phyloP scores from a whole-genome alignment of 208 protist species.

The Spironucleus salmonicida region DNA sequence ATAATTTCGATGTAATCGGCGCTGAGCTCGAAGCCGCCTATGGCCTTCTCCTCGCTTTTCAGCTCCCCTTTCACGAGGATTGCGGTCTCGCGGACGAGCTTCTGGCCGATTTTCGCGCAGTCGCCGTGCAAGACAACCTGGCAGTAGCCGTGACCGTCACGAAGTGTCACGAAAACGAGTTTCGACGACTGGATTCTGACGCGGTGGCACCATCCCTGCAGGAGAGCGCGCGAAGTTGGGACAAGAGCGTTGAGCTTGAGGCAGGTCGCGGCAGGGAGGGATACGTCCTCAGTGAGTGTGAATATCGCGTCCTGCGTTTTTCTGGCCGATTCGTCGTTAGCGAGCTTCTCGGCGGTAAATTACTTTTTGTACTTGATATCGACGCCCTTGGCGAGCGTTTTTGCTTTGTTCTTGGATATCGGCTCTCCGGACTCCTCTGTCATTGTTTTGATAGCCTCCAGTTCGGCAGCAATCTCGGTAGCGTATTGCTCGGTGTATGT shows the following conservation, averaged over 20 bases:
- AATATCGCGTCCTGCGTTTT: no score
- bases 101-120: not conserved
- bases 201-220: slow-evolving; percentile 84
- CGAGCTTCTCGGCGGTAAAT: not conserved
- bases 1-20: slow-evolving; percentile 59
- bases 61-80: slow-evolving; percentile 60
- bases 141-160: slow-evolving; percentile 78
- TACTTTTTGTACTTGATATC: slow-evolving; percentile 22
- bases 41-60: slow-evolving; percentile 56
- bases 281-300: no score
- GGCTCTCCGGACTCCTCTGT: not conserved
- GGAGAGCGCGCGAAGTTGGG: no score
- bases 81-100: slow-evolving; percentile 63
- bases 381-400: not conserved
- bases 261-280: no score
- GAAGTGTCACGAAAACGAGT: slow-evolving; percentile 78
- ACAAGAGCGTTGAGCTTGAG: no score
- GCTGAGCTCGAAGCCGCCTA: slow-evolving; percentile 52
- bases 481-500: not conserved
- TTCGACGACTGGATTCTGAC: slow-evolving; percentile 67
- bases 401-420: not conserved
- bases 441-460: not conserved
- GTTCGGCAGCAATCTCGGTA: not conserved
- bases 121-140: slow-evolving; percentile 68
- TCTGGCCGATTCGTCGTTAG: no score